These are phyloP conservation scores for Zoysia matrella DNA, from an alignment of 202 grass and related monocot genomes.

Conservation along the genomic window DNA sequence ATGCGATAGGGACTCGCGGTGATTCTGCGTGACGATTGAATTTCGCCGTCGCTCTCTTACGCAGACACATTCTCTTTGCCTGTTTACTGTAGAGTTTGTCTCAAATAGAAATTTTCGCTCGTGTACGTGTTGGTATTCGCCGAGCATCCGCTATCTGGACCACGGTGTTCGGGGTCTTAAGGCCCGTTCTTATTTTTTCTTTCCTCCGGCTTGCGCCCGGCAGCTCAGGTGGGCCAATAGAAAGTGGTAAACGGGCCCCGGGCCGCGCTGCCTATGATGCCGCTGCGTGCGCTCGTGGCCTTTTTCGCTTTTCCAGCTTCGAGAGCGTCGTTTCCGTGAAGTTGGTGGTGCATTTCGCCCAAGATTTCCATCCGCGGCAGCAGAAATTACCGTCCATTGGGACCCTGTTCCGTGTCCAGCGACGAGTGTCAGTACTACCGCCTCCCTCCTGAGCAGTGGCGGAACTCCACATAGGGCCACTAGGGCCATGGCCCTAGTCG, in stretches of 20 bases:
- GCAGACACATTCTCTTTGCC: background rate
- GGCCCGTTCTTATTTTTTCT: background rate
- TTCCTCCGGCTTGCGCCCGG: background rate
- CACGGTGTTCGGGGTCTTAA: background rate
- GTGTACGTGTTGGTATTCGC: background rate
- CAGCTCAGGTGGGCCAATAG: background rate
- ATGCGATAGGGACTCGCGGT: background rate
- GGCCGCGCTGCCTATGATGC: slow-evolving; percentile 4
- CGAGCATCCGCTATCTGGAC: no score
- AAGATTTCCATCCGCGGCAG: background rate
- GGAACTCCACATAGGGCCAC: no score
- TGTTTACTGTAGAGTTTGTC: no score
- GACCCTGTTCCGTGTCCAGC: background rate
- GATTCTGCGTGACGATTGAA: background rate
- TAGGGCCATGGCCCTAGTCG: no score
- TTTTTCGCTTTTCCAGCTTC: slow-evolving; percentile 42
- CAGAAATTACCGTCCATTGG: background rate
- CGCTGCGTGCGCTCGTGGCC: slow-evolving; percentile 9
- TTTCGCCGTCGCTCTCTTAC: background rate
- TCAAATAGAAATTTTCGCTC: background rate
- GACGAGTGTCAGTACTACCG: no score
- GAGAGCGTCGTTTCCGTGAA: background rate
- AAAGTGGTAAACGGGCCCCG: background rate
- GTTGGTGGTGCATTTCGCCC: background rate
- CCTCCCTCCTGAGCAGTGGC: no score